Base-by-base conservation (phyloP, 2,329 filamentous ascomycete species). In the Fusarium duplospermum region DNA sequence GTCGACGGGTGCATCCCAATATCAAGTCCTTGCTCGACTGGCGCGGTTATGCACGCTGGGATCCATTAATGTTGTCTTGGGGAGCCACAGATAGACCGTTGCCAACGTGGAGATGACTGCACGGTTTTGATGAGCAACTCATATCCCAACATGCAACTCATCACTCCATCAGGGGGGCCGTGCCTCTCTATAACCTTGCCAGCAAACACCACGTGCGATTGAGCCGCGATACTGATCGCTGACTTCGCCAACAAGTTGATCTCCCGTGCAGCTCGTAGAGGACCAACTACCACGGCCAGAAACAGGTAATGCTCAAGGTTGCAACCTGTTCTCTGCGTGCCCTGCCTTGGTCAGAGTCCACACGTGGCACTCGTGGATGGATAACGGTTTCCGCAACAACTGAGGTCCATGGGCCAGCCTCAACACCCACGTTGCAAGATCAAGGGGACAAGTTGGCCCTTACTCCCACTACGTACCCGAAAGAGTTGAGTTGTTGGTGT, bases 121-220 rank as follows among this genome's bases (percentile, higher is more conserved):
- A 67, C 63, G 35, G 64, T 72, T 72, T 74, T 69, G 65, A 59
- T 66, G 69, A 74, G 65, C 57, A 74, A 60, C 47, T 69, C 71
- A 67, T 71, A 69, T 66, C 16, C 40, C 40, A 70, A 72, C 61
- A 74, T 74, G 68, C 71, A 74, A 45, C 58, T 72, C 68, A 74
- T 74, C 50, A 60, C 40, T 31, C 61, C 72, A 54, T 72, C 24
- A 35, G 45, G 47, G 64, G 67, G 71, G 56, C 71, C 40, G 68
- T 64, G 67, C 67, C 67, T 57, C 66, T 18, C 35, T 31, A 67
- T 52, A 67, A 64, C 67, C 71, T 59, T 71, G 67, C 63, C 29
- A 71, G 61, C 38, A 31, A 63, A 60, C 67, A 72, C 62, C 69
- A 74, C 58, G 61, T 72, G 71, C 67, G 68, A 45, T 50, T 61